These are phyloP conservation scores for Bruguiera sexangula DNA, from an alignment of 345 rosid genomes.

Conservation along the genomic window DNA sequence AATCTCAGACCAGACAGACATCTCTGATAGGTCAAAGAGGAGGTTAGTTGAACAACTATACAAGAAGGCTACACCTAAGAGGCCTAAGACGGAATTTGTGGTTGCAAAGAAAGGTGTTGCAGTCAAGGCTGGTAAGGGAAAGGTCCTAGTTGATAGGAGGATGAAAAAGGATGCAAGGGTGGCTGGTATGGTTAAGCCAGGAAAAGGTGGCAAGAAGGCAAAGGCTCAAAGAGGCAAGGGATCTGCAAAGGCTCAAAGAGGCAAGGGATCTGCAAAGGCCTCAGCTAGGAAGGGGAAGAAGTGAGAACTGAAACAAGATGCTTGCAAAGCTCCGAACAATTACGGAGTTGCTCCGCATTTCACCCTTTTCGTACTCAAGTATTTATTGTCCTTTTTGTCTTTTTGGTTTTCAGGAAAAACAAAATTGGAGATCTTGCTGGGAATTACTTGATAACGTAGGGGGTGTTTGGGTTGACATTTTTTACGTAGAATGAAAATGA, in stretches of 20 bases:
- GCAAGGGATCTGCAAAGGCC: constrained; percentile 16
- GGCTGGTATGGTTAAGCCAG: constrained; percentile 47
- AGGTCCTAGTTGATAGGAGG: constrained; percentile 74
- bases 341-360: no score
- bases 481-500: no score
- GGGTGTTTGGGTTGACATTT: no score
- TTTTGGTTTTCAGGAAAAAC: no score
- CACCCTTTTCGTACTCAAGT: no score
- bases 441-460: no score
- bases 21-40: constrained; percentile 70
- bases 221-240: constrained; percentile 46
- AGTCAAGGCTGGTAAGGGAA: constrained; percentile 74
- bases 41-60: constrained; percentile 81
- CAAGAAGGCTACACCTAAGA: constrained; percentile 71
- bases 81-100: constrained; percentile 69
- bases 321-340: background rate
- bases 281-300: constrained; percentile 41
- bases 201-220: constrained; percentile 50
- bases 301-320: constrained; percentile 38
- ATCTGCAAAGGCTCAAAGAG: constrained; percentile 16
- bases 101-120: constrained; percentile 93
- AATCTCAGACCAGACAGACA: constrained; percentile 72
- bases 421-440: no score
- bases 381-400: no score
- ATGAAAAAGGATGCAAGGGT: constrained; percentile 79